Evolutionary conservation across 2,329 filamentous ascomycete genomes (phyloP), one percentile per base, ranked within the genome.

Genomic region (Teratosphaeria gauchensis): DNA sequence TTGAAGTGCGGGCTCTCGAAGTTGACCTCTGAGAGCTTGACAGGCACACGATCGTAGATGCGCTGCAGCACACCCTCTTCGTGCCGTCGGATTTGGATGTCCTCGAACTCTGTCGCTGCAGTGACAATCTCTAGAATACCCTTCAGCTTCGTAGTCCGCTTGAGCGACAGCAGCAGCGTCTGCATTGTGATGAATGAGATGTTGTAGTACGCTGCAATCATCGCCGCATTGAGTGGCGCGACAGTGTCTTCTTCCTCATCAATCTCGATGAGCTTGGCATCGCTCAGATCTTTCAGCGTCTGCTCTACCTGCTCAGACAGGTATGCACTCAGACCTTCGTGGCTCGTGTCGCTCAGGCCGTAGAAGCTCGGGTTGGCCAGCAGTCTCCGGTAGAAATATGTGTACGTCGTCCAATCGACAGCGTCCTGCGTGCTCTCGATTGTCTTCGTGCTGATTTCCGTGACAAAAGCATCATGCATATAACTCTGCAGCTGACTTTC

Each of bases 121-220:
- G 94, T 96, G 61, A 97, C 86, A 67, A 99, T 97, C 74, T 99
- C 94, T 58, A 99, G 80, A 51, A 99, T 92, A 53, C 91, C 91
- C 81, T 99, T 99, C 64, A 99, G 84, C 78, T 96, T 97, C 3
- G 92, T 97, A 66, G 87, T 87, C 51, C 85, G 85, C 58, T 85
- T 92, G 53, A 99, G 82, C 14, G 94, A 99, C 58, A 99, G 80
- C 56, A 99, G 80, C 80, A 99, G 92, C 0, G 94, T 99, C 76
- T 99, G 92, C 92, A 99, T 99, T 2, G 94, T 99, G 73, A 96
- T 89, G 77, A 96, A 97, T 5, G 92, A 96, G 70, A 99, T 96
- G 75, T 96, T 97, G 82, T 99, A 99, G 80, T 99, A 97, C 1
- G 94, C 91, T 9, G 90, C 91, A 70, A 99, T 97, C 89, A 96